Conservation (phyloP, 1,284 basidiomycete genomes). For the Ceratobasidium sp. region DNA sequence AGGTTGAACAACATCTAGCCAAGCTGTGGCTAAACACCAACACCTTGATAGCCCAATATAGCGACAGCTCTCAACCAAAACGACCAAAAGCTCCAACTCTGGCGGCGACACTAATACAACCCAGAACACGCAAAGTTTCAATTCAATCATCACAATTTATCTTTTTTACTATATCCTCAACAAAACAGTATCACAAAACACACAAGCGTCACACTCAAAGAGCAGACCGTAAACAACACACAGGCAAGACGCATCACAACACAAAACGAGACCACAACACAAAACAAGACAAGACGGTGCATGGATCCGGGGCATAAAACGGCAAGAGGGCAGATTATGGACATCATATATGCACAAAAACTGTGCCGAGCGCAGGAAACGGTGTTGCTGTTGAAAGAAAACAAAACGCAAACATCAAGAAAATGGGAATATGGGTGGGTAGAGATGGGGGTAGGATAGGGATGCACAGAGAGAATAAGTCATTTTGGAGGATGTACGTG, state of each 20-base stretch:
- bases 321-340: not conserved
- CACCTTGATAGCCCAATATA: no score
- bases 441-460: constrained; percentile 5
- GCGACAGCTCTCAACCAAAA: no score
- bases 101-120: no score
- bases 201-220: not conserved
- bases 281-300: not conserved
- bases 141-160: constrained; percentile 12
- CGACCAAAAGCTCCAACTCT: no score
- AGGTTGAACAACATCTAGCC: no score
- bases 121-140: no score
- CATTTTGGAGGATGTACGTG: constrained; percentile 3
- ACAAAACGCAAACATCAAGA: no score
- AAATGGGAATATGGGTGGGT: no score
- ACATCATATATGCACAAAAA: constrained; percentile 15
- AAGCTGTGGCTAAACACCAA: no score
- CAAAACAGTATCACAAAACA: not conserved
- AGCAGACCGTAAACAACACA: no score
- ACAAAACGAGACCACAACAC: not conserved
- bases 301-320: not conserved
- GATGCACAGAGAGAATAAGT: constrained; percentile 22
- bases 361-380: constrained; percentile 13
- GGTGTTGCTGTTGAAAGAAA: no score
- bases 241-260: constrained; percentile 5
- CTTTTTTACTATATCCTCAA: not conserved